Conservation (phyloP, 257 asterid genomes). For the Solanum sitiens region DNA sequence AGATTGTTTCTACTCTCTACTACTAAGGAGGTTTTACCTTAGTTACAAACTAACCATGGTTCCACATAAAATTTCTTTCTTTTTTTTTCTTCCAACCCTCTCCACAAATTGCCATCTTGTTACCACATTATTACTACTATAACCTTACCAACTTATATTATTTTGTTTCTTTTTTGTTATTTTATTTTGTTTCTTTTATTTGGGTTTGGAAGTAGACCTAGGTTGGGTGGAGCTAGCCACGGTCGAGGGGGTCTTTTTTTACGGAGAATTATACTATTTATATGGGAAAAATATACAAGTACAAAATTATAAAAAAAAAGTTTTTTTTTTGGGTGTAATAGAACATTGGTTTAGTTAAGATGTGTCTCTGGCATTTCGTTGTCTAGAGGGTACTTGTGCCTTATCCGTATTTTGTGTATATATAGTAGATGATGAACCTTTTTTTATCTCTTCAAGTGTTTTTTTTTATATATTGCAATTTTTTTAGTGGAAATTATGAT, state of each 20-base stretch:
- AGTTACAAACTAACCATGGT: slow-evolving; percentile 22
- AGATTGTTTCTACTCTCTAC: slow-evolving; percentile 12
- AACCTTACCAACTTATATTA: not conserved
- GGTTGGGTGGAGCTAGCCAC: not conserved
- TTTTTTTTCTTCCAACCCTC: not conserved
- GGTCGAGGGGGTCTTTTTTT: not conserved
- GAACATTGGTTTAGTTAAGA: no score
- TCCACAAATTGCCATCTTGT: not conserved
- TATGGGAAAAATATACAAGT: no score
- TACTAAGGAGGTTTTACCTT: slow-evolving; percentile 6
- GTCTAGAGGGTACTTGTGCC: no score
- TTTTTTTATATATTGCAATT: not conserved
- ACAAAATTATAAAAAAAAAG: no score
- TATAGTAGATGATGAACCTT: no score
- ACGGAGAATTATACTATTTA: no score
- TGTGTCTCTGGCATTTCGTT: no score
- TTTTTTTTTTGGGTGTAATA: no score
- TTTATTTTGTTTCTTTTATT: no score
- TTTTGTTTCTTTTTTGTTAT: not conserved
- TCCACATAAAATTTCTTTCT: not conserved
- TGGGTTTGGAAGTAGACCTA: not conserved
- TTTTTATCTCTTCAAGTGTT: not conserved
- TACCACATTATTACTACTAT: slow-evolving; percentile 11
- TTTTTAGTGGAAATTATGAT: no score
- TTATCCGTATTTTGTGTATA: no score